Conservation (phyloP, 129 eudicot genomes). For the Flaveria robusta region DNA sequence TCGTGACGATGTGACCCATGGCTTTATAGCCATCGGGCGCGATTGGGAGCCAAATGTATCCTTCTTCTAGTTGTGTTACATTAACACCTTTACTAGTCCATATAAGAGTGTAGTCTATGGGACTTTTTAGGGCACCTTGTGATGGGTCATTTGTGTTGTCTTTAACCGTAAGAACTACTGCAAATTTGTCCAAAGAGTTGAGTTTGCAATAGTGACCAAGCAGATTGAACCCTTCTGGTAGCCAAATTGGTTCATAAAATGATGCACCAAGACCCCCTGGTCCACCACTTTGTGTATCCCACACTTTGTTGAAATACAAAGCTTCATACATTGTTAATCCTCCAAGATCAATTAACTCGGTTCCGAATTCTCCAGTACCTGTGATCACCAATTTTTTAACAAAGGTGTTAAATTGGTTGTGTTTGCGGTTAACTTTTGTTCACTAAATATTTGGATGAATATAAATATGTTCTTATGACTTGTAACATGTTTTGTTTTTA, state of each 20-base stretch:
- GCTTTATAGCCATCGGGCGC: slow-evolving; percentile 45
- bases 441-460: too few species aligned
- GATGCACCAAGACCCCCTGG: slow-evolving; percentile 38
- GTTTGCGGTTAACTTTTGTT: not conserved
- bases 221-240: slow-evolving; percentile 40
- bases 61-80: slow-evolving; percentile 28
- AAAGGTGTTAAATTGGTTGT: not conserved
- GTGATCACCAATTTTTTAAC: not conserved
- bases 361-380: slow-evolving; percentile 53
- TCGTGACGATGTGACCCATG: slow-evolving; percentile 50
- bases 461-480: too few species aligned
- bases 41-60: slow-evolving; percentile 56
- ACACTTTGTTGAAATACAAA: slow-evolving; percentile 39
- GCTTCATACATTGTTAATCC: slow-evolving; percentile 41
- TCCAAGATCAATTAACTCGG: slow-evolving; percentile 52
- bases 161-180: slow-evolving; percentile 44
- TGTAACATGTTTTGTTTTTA: too few species aligned
- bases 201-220: slow-evolving; percentile 48
- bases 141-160: slow-evolving; percentile 29
- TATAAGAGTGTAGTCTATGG: slow-evolving; percentile 43
- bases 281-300: slow-evolving; percentile 43
- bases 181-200: slow-evolving; percentile 22
- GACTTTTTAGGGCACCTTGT: slow-evolving; percentile 27
- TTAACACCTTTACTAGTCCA: slow-evolving; percentile 44
- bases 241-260: slow-evolving; percentile 43